Conservation (phyloP, 495 filamentous ascomycete genomes). For the Tetracladium marchalianum region DNA sequence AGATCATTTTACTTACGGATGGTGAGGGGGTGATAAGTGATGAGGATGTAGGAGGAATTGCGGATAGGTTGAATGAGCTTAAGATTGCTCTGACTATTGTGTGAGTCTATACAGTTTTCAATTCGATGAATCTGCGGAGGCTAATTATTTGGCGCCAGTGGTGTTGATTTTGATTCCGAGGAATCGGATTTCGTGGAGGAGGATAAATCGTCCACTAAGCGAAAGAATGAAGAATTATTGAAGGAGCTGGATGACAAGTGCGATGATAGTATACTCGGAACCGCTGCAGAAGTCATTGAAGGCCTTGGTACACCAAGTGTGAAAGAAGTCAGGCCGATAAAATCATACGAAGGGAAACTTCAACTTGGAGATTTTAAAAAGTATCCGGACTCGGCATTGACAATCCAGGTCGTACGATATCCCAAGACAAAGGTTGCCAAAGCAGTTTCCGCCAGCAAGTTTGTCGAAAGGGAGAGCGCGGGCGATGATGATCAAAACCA, state of each 20-base stretch:
- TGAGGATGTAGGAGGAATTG: constrained; percentile 55
- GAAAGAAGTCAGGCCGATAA: constrained; percentile 60
- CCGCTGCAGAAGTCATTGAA: constrained; percentile 75
- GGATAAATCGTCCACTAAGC: constrained; percentile 64
- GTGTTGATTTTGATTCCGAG: constrained; percentile 87
- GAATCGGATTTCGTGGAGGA: constrained; percentile 93
- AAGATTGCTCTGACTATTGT: constrained; percentile 70
- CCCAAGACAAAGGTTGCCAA: constrained; percentile 70
- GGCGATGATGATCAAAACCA: constrained; percentile 22
- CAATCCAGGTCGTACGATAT: constrained; percentile 84
- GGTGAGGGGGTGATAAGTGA: constrained; percentile 60
- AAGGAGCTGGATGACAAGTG: constrained; percentile 49
- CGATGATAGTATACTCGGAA: constrained; percentile 63
- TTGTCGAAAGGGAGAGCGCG: constrained; percentile 43
- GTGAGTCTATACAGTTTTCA: constrained; percentile 38
- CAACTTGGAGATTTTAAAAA: constrained; percentile 67
- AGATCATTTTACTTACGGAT: constrained; percentile 79
- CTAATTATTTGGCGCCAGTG: constrained; percentile 37
- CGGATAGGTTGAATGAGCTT: constrained; percentile 57
- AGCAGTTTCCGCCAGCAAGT: constrained; percentile 64
- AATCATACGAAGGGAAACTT: constrained; percentile 69
- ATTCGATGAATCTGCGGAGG: not conserved
- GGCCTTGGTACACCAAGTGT: constrained; percentile 64
- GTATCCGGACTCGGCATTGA: constrained; percentile 60
- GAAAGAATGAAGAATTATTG: constrained; percentile 58